Percentiles rank a stretch among this genome's conserved stretches.
phyloP scores from a whole-genome alignment of 352 stramenopile genomes.

The Globisporangium abappressorium region DNA sequence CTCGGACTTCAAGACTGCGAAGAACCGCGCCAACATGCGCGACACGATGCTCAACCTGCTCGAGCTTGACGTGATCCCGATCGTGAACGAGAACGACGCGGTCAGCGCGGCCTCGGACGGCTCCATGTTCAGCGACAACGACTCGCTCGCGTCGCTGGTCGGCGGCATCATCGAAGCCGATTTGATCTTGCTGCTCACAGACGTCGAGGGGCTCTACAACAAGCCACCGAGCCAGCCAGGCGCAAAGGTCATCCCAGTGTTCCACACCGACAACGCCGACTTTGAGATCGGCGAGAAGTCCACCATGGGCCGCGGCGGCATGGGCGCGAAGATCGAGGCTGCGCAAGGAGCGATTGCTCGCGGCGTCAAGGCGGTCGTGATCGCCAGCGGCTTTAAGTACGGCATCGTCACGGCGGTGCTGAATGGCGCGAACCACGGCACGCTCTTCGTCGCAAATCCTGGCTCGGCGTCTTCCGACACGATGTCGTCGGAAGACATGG shows the following conservation, averaged over 20 bases:
- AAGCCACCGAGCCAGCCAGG: conserved; percentile 74
- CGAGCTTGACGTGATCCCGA: conserved; percentile 95
- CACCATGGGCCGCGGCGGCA: conserved; percentile 89
- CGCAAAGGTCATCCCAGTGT: conserved; percentile 78
- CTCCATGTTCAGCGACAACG: conserved; percentile 95
- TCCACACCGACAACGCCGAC: conserved; percentile 46
- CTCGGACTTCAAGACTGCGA: conserved; percentile 80
- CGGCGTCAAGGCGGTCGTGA: conserved; percentile 91
- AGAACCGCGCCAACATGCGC: conserved; percentile 82
- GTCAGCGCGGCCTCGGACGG: conserved; percentile 83
- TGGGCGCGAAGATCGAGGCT: conserved; percentile 93
- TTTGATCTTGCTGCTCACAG: conserved; percentile 95
- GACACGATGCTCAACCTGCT: conserved; percentile 92
- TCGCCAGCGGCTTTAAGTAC: conserved; percentile 93
- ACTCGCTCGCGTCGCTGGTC: conserved; percentile 89
- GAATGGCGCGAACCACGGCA: conserved; percentile 75
- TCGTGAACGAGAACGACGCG: conserved; percentile 99
- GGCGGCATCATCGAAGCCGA: conserved; percentile 91
- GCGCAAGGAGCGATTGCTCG: conserved; percentile 85
- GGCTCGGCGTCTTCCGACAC: conserved; percentile 31
- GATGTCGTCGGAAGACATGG: conserved; percentile 74
- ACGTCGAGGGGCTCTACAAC: conserved; percentile 97
- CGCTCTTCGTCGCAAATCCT: conserved; percentile 82
- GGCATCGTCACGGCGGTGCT: conserved; percentile 90
- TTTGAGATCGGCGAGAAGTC: conserved; percentile 85